Conservation (phyloP, 2,329 filamentous ascomycete genomes). For the Exutisphaerella laricina region DNA sequence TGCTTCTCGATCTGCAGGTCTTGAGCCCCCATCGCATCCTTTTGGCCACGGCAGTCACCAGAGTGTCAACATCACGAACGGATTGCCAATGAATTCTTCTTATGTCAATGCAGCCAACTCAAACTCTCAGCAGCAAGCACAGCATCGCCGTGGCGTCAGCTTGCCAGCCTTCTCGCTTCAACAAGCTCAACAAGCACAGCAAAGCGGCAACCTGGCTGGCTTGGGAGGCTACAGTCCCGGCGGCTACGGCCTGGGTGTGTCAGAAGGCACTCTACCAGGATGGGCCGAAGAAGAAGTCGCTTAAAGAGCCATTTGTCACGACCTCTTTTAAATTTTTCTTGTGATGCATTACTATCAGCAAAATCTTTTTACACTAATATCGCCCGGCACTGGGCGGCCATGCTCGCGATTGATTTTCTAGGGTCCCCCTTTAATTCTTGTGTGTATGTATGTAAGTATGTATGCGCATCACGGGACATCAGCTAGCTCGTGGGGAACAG, state of each 20-base stretch:
- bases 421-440: neutral
- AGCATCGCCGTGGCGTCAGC: slow-evolving; percentile 76
- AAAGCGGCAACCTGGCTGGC: slow-evolving; percentile 51
- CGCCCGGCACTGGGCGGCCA: neutral
- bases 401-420: too few relatives aligned
- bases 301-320: slow-evolving; percentile 8
- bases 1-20: slow-evolving; percentile 25
- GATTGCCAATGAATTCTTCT: slow-evolving; percentile 18
- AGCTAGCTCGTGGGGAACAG: neutral
- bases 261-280: slow-evolving; percentile 54
- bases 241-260: slow-evolving; percentile 54
- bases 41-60: slow-evolving; percentile 51
- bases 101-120: slow-evolving; percentile 44
- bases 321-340: slow-evolving; percentile 7
- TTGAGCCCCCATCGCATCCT: slow-evolving; percentile 33
- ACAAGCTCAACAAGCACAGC: slow-evolving; percentile 37
- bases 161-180: slow-evolving; percentile 65
- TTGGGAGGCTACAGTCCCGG: slow-evolving; percentile 52
- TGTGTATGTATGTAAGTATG: neutral
- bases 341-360: slow-evolving; percentile 16
- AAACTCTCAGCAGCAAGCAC: slow-evolving; percentile 38
- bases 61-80: slow-evolving; percentile 43
- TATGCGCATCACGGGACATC: neutral
- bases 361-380: slow-evolving; percentile 5
- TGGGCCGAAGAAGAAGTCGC: slow-evolving; percentile 60